phyloP scores from a whole-genome alignment of 306 rosid genomes.

The barrel medic (Medicago truncatula) region MtrunA17r5.0-ANR NC_053042.1:625501-626000 shows the following conservation, averaged over 20 bases:
- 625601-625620: not conserved
- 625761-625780: not conserved
- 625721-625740: too few species aligned
- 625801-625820: not conserved
- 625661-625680: not conserved
- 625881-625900: not conserved
- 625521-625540: not conserved
- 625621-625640: not conserved
- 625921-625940: too few species aligned
- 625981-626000: too few species aligned
- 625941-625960: too few species aligned
- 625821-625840: not conserved
- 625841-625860: slow-evolving; percentile 6
- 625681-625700: not conserved
- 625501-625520: not conserved
- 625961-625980: too few species aligned
- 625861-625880: not conserved
- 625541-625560: not conserved
- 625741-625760: not conserved
- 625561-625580: not conserved
- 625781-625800: not conserved
- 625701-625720: not conserved
- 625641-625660: too few species aligned
- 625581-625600: not conserved
- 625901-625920: too few species aligned